Evolutionary conservation across 2,329 filamentous ascomycete genomes (phyloP), one percentile per base, ranked within the genome.

Genomic region (Fusarium sp.): DNA sequence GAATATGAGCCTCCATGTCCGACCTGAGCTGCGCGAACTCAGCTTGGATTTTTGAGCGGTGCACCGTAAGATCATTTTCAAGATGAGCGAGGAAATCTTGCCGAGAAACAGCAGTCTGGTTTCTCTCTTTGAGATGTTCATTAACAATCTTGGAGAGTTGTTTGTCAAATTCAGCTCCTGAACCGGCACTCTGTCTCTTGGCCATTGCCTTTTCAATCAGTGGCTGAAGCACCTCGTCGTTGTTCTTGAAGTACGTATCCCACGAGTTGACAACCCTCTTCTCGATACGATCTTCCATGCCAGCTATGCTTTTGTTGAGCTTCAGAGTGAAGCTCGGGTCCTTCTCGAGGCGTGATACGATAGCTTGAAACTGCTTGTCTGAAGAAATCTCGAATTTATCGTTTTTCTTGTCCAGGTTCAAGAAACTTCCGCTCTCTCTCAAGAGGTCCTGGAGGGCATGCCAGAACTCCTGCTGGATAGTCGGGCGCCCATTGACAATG

Each of bases 401-500:
- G 3, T 72, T 70, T 4, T 73, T 71, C 27, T 77, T 76, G 32
- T 82, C 76, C 4, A 84, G 65, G 4, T 76, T 80, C 33, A 85
- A 70, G 35, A 86, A 77, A 27, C 76, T 73, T 2, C 76, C 75
- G 38, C 84, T 83, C 2, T 76, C 72, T 17, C 75, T 76, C 43
- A 90, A 81, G 53, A 82, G 78, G 49, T 83, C 81, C 21, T 80
- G 78, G 9, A 92, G 71, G 0, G 88, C 88, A 52, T 84, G 78
- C 83, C 86, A 92, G 57, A 92, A 90, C 3, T 86, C 81, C 21
- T 84, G 78, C 0, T 83, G 76, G 14, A 91, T 82, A 19, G 82
- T 74, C 0, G 78, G 73, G 9, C 81, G 79, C 13, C 87, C 88
- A 27, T 83, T 72, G 31, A 76, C 72, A 8, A 80, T 78, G 13